These are phyloP conservation scores for Phytophthora brassicae DNA, from an alignment of 352 stramenopile genomes.

Conservation along the genomic window DNA sequence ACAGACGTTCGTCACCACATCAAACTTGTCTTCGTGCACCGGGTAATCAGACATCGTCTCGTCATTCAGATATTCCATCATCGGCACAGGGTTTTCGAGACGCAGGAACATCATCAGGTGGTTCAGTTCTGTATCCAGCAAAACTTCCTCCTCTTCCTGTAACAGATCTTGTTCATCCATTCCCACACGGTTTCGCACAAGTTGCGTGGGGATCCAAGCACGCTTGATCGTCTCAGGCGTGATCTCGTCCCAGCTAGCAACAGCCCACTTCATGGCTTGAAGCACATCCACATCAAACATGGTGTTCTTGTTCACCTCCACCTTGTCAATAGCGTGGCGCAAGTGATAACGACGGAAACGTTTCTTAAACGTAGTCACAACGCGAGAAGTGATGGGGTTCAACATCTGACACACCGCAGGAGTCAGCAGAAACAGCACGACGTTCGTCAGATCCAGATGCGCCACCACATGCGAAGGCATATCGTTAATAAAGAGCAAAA, in stretches of 20 bases:
- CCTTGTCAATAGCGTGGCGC: slow-evolving; percentile 61
- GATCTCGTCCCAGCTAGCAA: slow-evolving; percentile 71
- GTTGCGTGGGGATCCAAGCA: slow-evolving; percentile 61
- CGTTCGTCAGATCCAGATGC: slow-evolving; percentile 75
- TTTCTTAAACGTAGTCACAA: slow-evolving; percentile 74
- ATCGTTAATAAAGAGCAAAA: slow-evolving; percentile 80
- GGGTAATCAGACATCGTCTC: slow-evolving; percentile 66
- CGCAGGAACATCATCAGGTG: slow-evolving; percentile 70
- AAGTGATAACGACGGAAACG: slow-evolving; percentile 74
- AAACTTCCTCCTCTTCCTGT: slow-evolving; percentile 58
- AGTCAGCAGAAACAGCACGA: slow-evolving; percentile 66
- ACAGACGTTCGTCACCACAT: slow-evolving; percentile 65
- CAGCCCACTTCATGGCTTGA: slow-evolving; percentile 81
- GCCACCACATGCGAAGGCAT: slow-evolving; percentile 75
- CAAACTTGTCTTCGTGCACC: slow-evolving; percentile 84
- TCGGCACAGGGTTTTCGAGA: slow-evolving; percentile 54
- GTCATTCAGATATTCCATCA: slow-evolving; percentile 76
- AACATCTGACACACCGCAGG: slow-evolving; percentile 54
- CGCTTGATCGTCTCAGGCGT: slow-evolving; percentile 67
- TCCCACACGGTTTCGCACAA: slow-evolving; percentile 51
- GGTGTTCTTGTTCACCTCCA: slow-evolving; percentile 43
- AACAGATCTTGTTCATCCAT: slow-evolving; percentile 51
- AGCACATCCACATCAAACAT: slow-evolving; percentile 71
- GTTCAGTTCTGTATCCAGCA: slow-evolving; percentile 64
- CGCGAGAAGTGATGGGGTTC: slow-evolving; percentile 64